These are phyloP conservation scores for Bipolaris bicolor DNA, from an alignment of 2,329 filamentous ascomycete genomes.

Conservation along the genomic window DNA sequence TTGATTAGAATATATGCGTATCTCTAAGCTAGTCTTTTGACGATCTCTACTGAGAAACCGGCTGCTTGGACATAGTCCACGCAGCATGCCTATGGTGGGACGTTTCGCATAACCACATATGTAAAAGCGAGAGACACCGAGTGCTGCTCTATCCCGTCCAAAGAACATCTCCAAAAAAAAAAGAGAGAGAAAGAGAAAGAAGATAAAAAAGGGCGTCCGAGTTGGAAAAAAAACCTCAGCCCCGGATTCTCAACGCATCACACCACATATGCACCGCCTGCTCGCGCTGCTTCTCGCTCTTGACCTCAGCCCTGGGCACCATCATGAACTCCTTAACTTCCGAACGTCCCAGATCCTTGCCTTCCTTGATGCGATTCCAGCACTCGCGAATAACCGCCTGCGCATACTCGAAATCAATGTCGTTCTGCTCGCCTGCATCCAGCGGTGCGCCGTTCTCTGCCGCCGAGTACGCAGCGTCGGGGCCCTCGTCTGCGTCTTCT, in stretches of 20 bases:
- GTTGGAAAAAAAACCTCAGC: conserved; percentile 15
- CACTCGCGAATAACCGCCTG: conserved; percentile 33
- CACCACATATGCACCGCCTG: conserved; percentile 43
- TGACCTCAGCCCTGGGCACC: conserved; percentile 12
- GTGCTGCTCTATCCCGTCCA: too few species aligned
- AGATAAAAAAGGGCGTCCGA: too few species aligned
- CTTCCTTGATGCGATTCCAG: conserved; percentile 33
- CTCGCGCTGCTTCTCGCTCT: conserved; percentile 23
- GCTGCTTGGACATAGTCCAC: too few species aligned
- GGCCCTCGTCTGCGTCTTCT: conserved; percentile 11
- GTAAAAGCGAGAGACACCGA: too few species aligned
- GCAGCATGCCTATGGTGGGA: too few species aligned
- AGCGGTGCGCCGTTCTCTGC: conserved; percentile 1
- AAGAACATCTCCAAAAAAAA: too few species aligned
- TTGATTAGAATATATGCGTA: too few species aligned
- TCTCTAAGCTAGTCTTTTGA: too few species aligned
- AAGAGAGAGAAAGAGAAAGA: background rate
- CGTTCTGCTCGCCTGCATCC: conserved; percentile 5
- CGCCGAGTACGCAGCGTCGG: background rate
- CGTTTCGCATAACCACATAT: too few species aligned
- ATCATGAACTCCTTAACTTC: conserved; percentile 40
- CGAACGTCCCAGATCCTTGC: conserved; percentile 30
- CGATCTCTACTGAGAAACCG: too few species aligned
- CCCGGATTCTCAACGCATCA: conserved; percentile 37
- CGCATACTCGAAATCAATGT: conserved; percentile 30